phyloP scores from a whole-genome alignment of 345 rosid genomes.

The Pistacia atlantica region DNA sequence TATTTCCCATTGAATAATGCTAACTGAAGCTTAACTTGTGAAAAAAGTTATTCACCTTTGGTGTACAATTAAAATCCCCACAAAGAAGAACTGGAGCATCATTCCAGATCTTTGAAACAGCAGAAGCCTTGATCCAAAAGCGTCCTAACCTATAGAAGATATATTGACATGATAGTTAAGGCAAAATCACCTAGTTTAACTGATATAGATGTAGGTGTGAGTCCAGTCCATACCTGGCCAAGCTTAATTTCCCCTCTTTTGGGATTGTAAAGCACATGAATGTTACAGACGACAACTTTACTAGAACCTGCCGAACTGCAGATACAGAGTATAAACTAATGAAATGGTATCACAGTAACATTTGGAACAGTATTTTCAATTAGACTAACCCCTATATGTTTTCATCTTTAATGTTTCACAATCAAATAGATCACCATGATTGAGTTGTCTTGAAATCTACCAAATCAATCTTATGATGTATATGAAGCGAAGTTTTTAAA shows the following conservation, averaged over 20 bases:
- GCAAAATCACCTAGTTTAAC: not conserved
- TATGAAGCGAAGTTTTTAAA: not conserved
- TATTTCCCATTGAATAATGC: conserved; percentile 13
- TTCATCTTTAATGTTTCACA: not conserved
- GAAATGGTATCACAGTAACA: not conserved
- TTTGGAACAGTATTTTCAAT: not conserved
- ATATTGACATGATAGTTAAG: conserved; percentile 15
- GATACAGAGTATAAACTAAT: conserved; percentile 10
- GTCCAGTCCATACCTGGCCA: conserved; percentile 67
- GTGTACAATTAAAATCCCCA: conserved; percentile 96
- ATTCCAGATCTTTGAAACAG: conserved; percentile 77
- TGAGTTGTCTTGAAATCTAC: not conserved
- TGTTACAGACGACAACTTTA: conserved; percentile 80
- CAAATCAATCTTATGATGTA: not conserved
- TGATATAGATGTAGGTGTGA: not conserved
- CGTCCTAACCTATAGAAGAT: conserved; percentile 61
- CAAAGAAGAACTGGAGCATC: conserved; percentile 91
- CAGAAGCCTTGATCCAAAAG: conserved; percentile 76
- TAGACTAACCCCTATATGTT: not conserved
- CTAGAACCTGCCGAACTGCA: conserved; percentile 53
- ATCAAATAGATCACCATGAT: not conserved
- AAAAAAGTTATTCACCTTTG: conserved; percentile 57
- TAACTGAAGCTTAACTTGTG: conserved; percentile 21
- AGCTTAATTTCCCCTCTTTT: conserved; percentile 94
- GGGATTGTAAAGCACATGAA: conserved; percentile 95